Percentiles rank a stretch among this genome's conserved stretches.
Conservation (phyloP, 2,329 filamentous ascomycete genomes). For the Proliferodiscus dingleyae region DNA sequence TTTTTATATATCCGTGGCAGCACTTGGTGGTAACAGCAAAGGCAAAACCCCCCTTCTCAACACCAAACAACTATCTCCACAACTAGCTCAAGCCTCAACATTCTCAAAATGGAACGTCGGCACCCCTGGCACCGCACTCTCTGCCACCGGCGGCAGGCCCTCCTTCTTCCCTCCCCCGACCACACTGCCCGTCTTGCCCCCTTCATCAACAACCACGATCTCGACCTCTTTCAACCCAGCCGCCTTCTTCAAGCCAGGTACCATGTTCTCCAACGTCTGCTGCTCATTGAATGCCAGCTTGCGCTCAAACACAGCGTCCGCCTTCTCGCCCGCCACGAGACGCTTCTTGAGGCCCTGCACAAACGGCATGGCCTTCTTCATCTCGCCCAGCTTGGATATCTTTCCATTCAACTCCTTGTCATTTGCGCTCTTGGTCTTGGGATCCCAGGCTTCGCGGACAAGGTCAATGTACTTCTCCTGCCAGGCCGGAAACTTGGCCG, state of each 20-base stretch:
- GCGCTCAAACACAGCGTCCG: constrained; percentile 69
- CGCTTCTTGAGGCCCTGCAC: constrained; percentile 82
- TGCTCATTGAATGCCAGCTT: constrained; percentile 86
- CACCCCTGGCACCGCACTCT: constrained; percentile 72
- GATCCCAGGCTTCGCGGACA: constrained; percentile 65
- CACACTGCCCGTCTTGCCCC: constrained; percentile 51
- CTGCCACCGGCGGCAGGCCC: constrained; percentile 56
- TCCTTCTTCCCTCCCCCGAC: constrained; percentile 50
- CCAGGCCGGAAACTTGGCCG: constrained; percentile 79
- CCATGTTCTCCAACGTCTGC: constrained; percentile 70
- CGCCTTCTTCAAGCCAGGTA: constrained; percentile 71
- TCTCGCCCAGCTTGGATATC: constrained; percentile 78
- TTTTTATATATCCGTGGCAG: no score
- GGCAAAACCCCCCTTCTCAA: neutral
- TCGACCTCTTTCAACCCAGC: constrained; percentile 67
- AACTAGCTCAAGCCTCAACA: constrained; percentile 42
- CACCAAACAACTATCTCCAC: neutral
- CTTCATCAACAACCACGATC: constrained; percentile 66
- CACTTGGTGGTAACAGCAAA: constrained; percentile 5
- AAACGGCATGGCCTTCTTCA: constrained; percentile 98
- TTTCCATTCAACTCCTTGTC: constrained; percentile 76
- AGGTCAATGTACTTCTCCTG: constrained; percentile 86
- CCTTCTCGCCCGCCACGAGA: constrained; percentile 64
- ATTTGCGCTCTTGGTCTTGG: constrained; percentile 57
- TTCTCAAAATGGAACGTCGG: constrained; percentile 87